phyloP scores from a whole-genome alignment of 371 early-diverging fungal species.

The Zopfochytrium polystomum region DNA sequence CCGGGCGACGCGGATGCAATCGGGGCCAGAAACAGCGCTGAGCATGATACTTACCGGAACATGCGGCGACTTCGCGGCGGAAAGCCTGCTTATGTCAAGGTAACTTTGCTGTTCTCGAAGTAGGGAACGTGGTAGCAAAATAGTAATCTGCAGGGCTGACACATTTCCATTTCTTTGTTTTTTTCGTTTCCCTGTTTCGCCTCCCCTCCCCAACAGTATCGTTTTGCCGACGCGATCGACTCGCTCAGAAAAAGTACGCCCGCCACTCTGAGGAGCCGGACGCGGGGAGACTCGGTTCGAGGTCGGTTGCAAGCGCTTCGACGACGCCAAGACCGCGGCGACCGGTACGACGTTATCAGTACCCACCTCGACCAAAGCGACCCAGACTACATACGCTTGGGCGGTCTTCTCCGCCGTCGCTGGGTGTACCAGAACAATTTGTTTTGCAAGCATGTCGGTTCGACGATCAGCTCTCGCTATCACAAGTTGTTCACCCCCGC shows the following conservation, averaged over 20 bases:
- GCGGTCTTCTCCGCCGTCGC: not conserved
- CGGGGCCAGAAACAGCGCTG: not conserved
- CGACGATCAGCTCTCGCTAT: constrained; percentile 6
- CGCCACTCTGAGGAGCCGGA: too few relatives aligned
- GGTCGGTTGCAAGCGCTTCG: too few relatives aligned
- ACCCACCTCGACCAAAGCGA: not conserved
- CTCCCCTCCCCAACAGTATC: too few relatives aligned
- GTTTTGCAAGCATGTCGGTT: constrained; percentile 20
- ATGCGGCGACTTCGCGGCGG: not conserved
- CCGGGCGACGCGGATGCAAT: not conserved
- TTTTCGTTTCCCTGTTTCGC: too few relatives aligned
- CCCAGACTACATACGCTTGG: constrained; percentile 2
- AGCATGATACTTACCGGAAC: not conserved
- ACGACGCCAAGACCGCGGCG: too few relatives aligned
- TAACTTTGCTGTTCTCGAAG: not conserved
- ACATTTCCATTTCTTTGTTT: too few relatives aligned
- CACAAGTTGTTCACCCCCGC: constrained; percentile 7
- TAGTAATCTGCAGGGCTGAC: too few relatives aligned
- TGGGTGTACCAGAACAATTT: constrained; percentile 21
- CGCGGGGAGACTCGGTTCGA: too few relatives aligned
- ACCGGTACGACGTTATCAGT: too few relatives aligned
- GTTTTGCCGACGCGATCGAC: too few relatives aligned
- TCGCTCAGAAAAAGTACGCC: too few relatives aligned
- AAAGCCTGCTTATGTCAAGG: not conserved
- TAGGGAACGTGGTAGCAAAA: too few relatives aligned